A percentile compares a stretch with the other conserved stretches of the same genome.
Evolutionary conservation across 2,329 filamentous ascomycete species (phyloP).

Genomic region (Botrytis tulipae): DNA sequence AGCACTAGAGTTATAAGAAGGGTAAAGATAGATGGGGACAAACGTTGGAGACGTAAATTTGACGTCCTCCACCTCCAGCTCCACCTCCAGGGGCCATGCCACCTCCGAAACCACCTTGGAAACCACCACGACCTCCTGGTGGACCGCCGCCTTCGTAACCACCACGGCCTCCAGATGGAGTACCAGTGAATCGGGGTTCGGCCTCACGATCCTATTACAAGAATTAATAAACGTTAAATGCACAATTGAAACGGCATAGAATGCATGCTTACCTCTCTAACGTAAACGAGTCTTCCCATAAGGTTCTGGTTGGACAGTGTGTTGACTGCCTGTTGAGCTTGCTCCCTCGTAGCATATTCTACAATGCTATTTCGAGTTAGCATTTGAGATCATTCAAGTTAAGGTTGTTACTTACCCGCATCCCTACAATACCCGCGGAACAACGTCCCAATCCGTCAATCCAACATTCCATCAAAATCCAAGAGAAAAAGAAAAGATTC

Average conservation of each 20-base stretch:
- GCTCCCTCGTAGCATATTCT: conserved; percentile 99
- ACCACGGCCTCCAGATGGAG: conserved; percentile 61
- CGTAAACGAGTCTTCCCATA: conserved; percentile 97
- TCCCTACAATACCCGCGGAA: conserved; percentile 93
- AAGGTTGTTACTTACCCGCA: conserved; percentile 79
- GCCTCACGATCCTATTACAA: conserved; percentile 82
- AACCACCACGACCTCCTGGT: conserved; percentile 21
- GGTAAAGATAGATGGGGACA: conserved; percentile 51
- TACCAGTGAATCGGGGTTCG: conserved; percentile 87
- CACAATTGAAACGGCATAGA: background rate
- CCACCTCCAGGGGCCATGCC: conserved; percentile 51
- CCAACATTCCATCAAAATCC: conserved; percentile 83
- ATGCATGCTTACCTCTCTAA: conserved; percentile 74
- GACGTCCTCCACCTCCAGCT: conserved; percentile 68
- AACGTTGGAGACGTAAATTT: conserved; percentile 98
- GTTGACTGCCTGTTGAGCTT: conserved; percentile 96
- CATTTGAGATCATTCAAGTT: background rate
- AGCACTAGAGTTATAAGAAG: conserved; percentile 34
- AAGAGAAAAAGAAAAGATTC: conserved; percentile 52
- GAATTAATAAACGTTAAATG: conserved; percentile 6
- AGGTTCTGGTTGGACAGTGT: conserved; percentile 99
- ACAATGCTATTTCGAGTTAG: conserved; percentile 72
- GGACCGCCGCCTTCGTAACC: conserved; percentile 46
- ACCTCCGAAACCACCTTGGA: conserved; percentile 42
- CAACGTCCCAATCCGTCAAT: conserved; percentile 98